Percentiles rank a stretch among this genome's conserved stretches.
Evolutionary conservation across 352 stramenopile species (phyloP).

Genomic region (Phytophthora colocasiae): DNA sequence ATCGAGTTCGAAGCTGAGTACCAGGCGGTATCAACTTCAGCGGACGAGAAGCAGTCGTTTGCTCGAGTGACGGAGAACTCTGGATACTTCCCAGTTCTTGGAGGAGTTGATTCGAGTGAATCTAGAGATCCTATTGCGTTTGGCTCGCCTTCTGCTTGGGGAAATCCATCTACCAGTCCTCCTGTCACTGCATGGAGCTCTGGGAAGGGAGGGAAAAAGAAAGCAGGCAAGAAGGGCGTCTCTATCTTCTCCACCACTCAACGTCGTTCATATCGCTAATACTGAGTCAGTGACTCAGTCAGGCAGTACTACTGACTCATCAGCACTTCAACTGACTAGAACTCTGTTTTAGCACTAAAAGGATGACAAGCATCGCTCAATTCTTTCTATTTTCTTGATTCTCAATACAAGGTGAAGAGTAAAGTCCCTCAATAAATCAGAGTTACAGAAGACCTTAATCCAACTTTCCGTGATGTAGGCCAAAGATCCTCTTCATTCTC

Average conservation of each 20-base stretch:
- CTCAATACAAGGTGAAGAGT: not conserved
- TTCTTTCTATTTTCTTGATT: conserved; percentile 19
- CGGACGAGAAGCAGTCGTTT: conserved; percentile 65
- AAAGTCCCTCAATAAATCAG: conserved; percentile 3
- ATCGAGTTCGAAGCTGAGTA: conserved; percentile 28
- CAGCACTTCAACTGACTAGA: not conserved
- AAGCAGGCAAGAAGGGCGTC: conserved; percentile 74
- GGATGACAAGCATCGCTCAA: conserved; percentile 15
- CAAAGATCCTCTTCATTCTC: conserved; percentile 23
- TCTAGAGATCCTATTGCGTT: conserved; percentile 26
- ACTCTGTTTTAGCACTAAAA: conserved; percentile 21
- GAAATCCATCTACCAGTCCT: conserved; percentile 39
- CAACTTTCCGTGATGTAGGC: conserved; percentile 9
- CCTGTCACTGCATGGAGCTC: conserved; percentile 41
- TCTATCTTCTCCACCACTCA: conserved; percentile 77
- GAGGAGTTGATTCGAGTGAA: conserved; percentile 14
- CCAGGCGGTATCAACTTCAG: conserved; percentile 6
- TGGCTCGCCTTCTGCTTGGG: conserved; percentile 54
- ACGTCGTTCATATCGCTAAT: conserved; percentile 68
- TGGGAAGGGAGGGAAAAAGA: conserved; percentile 61
- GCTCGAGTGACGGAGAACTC: conserved; percentile 75
- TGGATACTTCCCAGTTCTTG: conserved; percentile 75
- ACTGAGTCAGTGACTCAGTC: no score
- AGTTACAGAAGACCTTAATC: not conserved
- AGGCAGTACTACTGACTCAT: conserved; percentile 20